Percentiles rank a stretch among this genome's conserved stretches.
These are phyloP conservation scores for Solanum hybrid DNA, from an alignment of 305 asterid species.

Conservation along the genomic window DNA sequence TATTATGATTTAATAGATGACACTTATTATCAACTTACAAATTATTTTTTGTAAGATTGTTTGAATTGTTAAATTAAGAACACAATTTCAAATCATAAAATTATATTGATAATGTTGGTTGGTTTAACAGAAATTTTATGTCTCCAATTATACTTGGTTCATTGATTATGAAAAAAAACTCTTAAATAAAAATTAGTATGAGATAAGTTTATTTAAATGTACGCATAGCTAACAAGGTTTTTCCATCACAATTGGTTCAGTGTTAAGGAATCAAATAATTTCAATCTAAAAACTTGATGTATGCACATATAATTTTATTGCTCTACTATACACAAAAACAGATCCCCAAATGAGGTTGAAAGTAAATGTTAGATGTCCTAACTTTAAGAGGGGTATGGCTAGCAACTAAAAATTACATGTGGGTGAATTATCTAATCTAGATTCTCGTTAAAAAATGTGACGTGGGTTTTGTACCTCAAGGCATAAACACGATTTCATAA, in stretches of 20 bases:
- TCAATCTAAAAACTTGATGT: neutral
- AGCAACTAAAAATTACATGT: neutral
- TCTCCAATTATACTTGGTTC: neutral
- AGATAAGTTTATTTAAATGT: no score
- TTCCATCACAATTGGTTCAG: no score
- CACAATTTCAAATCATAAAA: neutral
- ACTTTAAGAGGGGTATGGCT: neutral
- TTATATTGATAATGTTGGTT: neutral
- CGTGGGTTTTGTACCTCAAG: no score
- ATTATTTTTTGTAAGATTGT: neutral
- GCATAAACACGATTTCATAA: rapidly evolving
- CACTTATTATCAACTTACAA: neutral
- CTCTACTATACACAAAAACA: neutral
- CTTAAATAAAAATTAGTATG: no score
- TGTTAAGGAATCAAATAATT: neutral
- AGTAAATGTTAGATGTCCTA: no score
- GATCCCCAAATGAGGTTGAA: neutral
- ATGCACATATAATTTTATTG: neutral
- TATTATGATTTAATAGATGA: no score
- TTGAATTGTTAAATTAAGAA: no score
- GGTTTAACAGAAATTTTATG: neutral
- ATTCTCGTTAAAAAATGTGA: no score
- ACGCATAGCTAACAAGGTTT: neutral
- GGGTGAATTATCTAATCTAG: neutral
- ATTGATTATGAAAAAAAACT: neutral